Evolutionary conservation across 371 early-diverging fungal species (phyloP), one percentile per base, ranked within the genome.

Genomic region (Saksenaea vasiformis): DNA sequence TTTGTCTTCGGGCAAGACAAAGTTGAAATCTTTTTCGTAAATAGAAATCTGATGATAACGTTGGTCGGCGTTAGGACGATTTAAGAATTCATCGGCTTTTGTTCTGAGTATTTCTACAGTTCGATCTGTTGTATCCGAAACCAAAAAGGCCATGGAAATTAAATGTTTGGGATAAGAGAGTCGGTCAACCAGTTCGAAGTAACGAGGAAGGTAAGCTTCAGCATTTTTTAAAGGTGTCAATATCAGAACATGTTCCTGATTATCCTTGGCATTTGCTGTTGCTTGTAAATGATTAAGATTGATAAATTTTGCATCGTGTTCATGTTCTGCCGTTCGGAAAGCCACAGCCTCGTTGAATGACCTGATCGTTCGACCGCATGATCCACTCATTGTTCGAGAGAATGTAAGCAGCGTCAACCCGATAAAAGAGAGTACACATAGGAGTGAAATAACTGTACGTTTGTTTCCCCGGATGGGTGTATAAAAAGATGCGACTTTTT

Each of bases 191-290:
- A 79, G 72, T 15, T 77, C 73, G 70, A 87, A 87, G 62, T 88
- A 89, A 34, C 73, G 66, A 3, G 74, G 77, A 13, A 89, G 69
- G 28, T 86, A 83, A 19, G 66, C 65, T 35, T 73, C 78, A 27
- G 86, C 84, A 68, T 87, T 85, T 65, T 85, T 88, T 13, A 89
- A 61, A 3, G 89, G 87, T 3, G 87, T 88, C 26, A 87, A 61
- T n/a, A 89, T 87, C 58, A 89, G 65, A 34, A 83, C 78, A 60
- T 75, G 70, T 47, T 73, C 69, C 58, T 74, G 59, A 2, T 36
- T 54, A n/a, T 56, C 37, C 15, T 58, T 68, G 5, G 56, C 67
- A 28, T 56, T 58, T 10, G 73, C 61, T 14, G 70, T 69, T 28
- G 71, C 72, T 43, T 69, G 60, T 10, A 71, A 31, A 38, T 68